A percentile compares a stretch with the other conserved stretches of the same genome.
phyloP scores from a whole-genome alignment of 805 yeast species.

The Wickerhamiella qilinensis region DNA sequence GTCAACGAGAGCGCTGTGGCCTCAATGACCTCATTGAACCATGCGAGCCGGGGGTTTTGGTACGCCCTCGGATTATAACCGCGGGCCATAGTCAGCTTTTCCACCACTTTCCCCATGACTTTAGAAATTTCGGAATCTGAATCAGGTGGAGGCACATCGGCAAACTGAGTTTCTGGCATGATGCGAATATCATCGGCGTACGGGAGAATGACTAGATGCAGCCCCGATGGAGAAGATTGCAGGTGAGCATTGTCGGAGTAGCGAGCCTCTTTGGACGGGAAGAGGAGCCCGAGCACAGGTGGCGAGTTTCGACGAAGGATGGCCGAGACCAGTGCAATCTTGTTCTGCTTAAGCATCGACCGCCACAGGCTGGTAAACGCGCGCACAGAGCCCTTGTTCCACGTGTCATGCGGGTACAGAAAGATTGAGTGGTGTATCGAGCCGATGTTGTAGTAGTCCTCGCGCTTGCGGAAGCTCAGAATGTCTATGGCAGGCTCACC shows the following conservation, averaged over 20 bases:
- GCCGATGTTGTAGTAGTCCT: slow-evolving; percentile 29
- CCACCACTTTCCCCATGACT: slow-evolving; percentile 20
- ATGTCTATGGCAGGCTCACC: slow-evolving; percentile 40
- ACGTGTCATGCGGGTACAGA: slow-evolving; percentile 49
- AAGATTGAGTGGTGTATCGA: slow-evolving; percentile 41
- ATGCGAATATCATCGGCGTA: slow-evolving; percentile 59
- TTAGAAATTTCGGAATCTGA: slow-evolving; percentile 4
- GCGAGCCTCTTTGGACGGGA: slow-evolving; percentile 25
- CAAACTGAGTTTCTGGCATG: slow-evolving; percentile 29
- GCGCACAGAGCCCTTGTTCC: slow-evolving; percentile 42
- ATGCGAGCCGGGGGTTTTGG: slow-evolving; percentile 17
- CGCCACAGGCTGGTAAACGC: slow-evolving; percentile 56
- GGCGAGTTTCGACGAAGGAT: slow-evolving; percentile 34
- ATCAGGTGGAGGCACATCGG: no score
- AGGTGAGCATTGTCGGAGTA: slow-evolving; percentile 10
- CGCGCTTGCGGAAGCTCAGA: slow-evolving; percentile 40
- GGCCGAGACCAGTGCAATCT: slow-evolving; percentile 63
- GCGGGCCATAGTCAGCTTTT: slow-evolving; percentile 28
- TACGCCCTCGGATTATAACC: slow-evolving; percentile 43
- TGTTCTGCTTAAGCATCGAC: slow-evolving; percentile 33
- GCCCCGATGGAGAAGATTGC: slow-evolving; percentile 46
- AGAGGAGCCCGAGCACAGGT: slow-evolving; percentile 49
- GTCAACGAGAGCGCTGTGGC: slow-evolving; percentile 49
- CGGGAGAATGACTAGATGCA: slow-evolving; percentile 54
- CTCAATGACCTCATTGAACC: slow-evolving; percentile 48